These are phyloP conservation scores for Trichoderma oligosporum DNA, from an alignment of 2,329 filamentous ascomycete genomes.

Conservation along the genomic window DNA sequence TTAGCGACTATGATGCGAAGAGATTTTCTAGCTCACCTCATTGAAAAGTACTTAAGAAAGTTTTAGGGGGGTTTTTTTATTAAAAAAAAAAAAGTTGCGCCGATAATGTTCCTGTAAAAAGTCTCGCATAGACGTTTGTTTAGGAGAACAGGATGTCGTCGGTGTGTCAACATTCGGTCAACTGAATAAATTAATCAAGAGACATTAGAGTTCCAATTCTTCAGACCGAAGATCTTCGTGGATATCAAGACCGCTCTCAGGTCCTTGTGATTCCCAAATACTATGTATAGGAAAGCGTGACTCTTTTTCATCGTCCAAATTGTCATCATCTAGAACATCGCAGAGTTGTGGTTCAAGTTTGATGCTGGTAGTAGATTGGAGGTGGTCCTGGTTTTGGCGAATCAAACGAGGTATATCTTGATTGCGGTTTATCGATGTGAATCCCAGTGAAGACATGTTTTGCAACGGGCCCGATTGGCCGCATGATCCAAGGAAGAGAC, in stretches of 20 bases:
- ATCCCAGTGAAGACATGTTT: slow-evolving; percentile 28
- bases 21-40: background rate
- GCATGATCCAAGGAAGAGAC: slow-evolving; percentile 30
- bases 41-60: background rate
- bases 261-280: slow-evolving; percentile 27
- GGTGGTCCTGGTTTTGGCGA: slow-evolving; percentile 21
- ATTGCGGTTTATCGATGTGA: slow-evolving; percentile 31
- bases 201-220: slow-evolving; percentile 26
- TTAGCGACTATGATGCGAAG: background rate
- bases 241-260: slow-evolving; percentile 25
- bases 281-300: slow-evolving; percentile 20
- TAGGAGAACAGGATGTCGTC: background rate
- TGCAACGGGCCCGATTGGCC: slow-evolving; percentile 24
- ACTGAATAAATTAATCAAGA: background rate
- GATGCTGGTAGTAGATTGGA: slow-evolving; percentile 16
- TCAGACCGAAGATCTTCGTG: slow-evolving; percentile 26
- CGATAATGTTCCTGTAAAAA: background rate
- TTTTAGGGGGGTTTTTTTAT: background rate
- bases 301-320: slow-evolving; percentile 27
- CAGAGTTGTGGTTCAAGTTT: slow-evolving; percentile 29
- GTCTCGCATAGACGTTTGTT: background rate
- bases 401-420: slow-evolving; percentile 22
- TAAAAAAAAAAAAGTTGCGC: background rate
- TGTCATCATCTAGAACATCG: slow-evolving; percentile 25
- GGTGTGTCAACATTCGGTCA: background rate